Evolutionary conservation across 1,284 basidiomycete genomes (phyloP), one percentile per base, ranked within the genome.

Genomic region (Fomitopsis betulina): DNA sequence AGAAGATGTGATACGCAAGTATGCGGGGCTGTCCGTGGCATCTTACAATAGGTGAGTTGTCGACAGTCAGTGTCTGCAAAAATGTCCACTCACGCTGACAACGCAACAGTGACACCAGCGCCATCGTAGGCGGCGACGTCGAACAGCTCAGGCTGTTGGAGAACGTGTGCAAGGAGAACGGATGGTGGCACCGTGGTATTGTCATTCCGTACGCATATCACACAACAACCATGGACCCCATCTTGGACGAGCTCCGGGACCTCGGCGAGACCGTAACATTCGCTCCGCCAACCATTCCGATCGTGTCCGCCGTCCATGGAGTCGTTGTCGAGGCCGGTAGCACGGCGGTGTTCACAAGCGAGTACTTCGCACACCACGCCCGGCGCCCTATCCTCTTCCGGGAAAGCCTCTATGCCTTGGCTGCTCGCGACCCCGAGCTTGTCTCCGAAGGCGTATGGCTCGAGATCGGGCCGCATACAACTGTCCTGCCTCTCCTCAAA

Each of bases 381-480:
- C 71, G 72, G 1, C 74, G 81, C 57, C 83, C 86, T 19, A 85
- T 87, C 21, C 75, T 72, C 19, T 88, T 91, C 60, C 72, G 77
- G 7, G 71, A 75, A 39, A 82, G 81, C 17, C 68, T 88, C 4
- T 67, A 67, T 13, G 69, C 75, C 2, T 72, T 84, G 7, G 43
- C 75, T 3, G 58, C 70, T 3, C 61, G 60, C 13, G 39, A 70
- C 21, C 17, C 49, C 5, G 72, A 69, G 21, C 63, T 74, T 33
- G 55, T 66, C 27, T 60, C 66, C 6, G 66, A 79, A 17, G 73
- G 74, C 17, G 73, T 74, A 0, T 89, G 83, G 81, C 75, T 90
- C 8, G 87, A 90, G 66, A 75, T 89, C 39, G 84, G 87, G 4
- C 84, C 87, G 12, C 84, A 87, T 62, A 72, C 81, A 0, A 78